A percentile compares a stretch with the other conserved stretches of the same genome.
phyloP scores from a whole-genome alignment of 768 basidiomycete species.

The Kwoniella heveanensis region DNA sequence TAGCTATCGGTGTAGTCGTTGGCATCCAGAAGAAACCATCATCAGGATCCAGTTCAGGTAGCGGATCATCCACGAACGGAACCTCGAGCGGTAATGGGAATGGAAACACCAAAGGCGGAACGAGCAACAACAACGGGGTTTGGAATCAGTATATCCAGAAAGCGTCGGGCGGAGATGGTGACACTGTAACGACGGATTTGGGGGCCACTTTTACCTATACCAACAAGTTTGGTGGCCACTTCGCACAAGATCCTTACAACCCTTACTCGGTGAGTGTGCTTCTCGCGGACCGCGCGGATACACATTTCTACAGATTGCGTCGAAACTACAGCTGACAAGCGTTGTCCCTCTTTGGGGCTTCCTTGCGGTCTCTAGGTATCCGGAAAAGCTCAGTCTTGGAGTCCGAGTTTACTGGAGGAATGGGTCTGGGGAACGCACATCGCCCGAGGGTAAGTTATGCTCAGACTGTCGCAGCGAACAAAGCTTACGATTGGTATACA shows the following conservation, averaged over 20 bases:
- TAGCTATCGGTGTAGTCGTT: conserved; percentile 45
- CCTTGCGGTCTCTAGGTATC: conserved; percentile 17
- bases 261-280: conserved; percentile 37
- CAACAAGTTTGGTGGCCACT: conserved; percentile 54
- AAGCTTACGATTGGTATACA: conserved; percentile 12
- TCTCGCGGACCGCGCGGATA: no score
- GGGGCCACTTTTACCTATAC: conserved; percentile 46
- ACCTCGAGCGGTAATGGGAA: conserved; percentile 1
- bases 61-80: conserved; percentile 16
- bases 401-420: conserved; percentile 49
- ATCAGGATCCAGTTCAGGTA: conserved; percentile 3
- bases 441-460: conserved; percentile 39
- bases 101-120: conserved; percentile 3
- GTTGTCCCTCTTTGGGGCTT: no score
- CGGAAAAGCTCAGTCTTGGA: conserved; percentile 53
- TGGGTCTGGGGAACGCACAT: conserved; percentile 53
- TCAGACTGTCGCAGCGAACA: background rate
- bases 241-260: conserved; percentile 47
- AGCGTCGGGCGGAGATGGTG: conserved; percentile 41
- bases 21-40: conserved; percentile 26
- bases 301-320: no score
- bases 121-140: conserved; percentile 3
- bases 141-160: conserved; percentile 26
- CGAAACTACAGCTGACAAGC: background rate
- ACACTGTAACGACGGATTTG: conserved; percentile 44